Conservation (phyloP, 345 rosid genomes). For the Dipteronia dyeriana region DNA sequence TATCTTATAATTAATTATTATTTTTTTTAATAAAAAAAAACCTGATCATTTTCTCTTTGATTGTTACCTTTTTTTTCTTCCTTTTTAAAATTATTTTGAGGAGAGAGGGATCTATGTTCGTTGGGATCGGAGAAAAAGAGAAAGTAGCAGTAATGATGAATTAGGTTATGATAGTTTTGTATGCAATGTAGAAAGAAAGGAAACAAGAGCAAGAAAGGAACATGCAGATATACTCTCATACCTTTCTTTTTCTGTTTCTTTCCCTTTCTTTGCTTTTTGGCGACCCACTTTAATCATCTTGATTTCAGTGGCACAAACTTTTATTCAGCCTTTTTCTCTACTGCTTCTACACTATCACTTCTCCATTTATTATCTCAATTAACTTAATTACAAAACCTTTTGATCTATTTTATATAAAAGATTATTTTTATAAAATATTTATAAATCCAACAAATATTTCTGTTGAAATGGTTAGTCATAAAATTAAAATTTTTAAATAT, state of each 20-base stretch:
- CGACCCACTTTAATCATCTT: constrained; percentile 43
- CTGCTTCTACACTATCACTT: background rate
- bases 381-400: too few species aligned
- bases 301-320: constrained; percentile 43
- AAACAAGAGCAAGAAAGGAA: background rate
- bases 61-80: background rate
- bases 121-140: constrained; percentile 55
- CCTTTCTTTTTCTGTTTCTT: constrained; percentile 25
- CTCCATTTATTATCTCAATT: background rate
- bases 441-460: too few species aligned
- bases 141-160: constrained; percentile 46
- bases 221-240: background rate
- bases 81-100: constrained; percentile 5
- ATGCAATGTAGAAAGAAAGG: constrained; percentile 18
- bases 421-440: too few species aligned
- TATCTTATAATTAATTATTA: background rate
- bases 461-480: too few species aligned
- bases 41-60: too few species aligned
- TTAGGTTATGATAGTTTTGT: constrained; percentile 37
- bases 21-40: background rate
- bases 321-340: constrained; percentile 12
- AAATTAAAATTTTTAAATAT: too few species aligned
- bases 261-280: constrained; percentile 27
- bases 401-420: too few species aligned
- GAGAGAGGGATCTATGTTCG: constrained; percentile 34